Conservation (phyloP, 1,284 basidiomycete genomes). For the Erythrobasidium hasegawianum region DNA sequence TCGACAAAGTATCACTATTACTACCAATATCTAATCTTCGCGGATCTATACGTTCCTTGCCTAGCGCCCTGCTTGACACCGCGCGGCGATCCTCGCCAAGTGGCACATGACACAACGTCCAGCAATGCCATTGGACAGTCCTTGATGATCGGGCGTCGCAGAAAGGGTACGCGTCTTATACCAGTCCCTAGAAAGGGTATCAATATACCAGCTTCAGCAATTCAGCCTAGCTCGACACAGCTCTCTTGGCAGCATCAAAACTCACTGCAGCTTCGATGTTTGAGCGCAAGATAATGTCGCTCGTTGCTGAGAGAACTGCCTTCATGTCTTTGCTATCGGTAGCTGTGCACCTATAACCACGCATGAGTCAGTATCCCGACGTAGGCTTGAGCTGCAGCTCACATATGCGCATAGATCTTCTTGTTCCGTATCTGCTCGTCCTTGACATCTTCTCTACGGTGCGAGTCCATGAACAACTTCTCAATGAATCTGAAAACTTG, state of each 20-base stretch:
- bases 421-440: constrained; percentile 21
- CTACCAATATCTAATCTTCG: no score
- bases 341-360: constrained; percentile 23
- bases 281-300: constrained; percentile 21
- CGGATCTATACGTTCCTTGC: no score
- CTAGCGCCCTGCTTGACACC: no score
- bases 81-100: no score
- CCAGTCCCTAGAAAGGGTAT: neutral
- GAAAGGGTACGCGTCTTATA: neutral
- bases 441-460: constrained; percentile 9
- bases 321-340: constrained; percentile 26
- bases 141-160: no score
- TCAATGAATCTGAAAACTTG: constrained; percentile 30
- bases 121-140: no score
- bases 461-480: constrained; percentile 19
- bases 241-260: neutral
- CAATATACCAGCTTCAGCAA: neutral
- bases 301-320: constrained; percentile 12
- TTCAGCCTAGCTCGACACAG: neutral
- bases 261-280: constrained; percentile 21
- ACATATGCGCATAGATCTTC: constrained; percentile 31
- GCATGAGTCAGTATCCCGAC: neutral
- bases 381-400: neutral
- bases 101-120: no score
- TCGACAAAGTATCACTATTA: no score